These are phyloP conservation scores for Podaxis mareebaensis DNA, from an alignment of 768 basidiomycete genomes.

Conservation along the genomic window DNA sequence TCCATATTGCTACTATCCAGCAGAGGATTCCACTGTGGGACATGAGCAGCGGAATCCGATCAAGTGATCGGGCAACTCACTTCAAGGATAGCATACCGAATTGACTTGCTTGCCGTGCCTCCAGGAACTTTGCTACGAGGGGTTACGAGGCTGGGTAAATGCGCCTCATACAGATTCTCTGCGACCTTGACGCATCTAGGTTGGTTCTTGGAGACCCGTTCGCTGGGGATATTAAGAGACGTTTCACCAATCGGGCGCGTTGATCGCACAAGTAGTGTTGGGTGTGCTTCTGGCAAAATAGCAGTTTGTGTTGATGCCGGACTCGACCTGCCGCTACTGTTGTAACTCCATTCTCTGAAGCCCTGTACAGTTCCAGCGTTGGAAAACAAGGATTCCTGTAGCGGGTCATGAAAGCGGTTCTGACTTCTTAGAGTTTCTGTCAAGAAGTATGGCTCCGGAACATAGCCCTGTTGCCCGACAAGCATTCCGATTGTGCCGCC, in stretches of 20 bases:
- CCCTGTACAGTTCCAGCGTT: conserved; percentile 77
- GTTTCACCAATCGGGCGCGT: conserved; percentile 62
- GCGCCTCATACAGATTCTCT: conserved; percentile 69
- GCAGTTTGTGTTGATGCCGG: conserved; percentile 33
- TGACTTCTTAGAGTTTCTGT: conserved; percentile 83
- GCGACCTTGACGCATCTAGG: conserved; percentile 51
- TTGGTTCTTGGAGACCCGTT: conserved; percentile 24
- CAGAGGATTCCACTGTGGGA: conserved; percentile 75
- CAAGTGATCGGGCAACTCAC: conserved; percentile 36
- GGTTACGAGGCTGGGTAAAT: conserved; percentile 76
- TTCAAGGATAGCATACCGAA: conserved; percentile 85
- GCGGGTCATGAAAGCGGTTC: conserved; percentile 89
- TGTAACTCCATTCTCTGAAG: conserved; percentile 72
- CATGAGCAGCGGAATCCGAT: conserved; percentile 17
- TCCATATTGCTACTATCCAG: conserved; percentile 90
- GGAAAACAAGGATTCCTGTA: conserved; percentile 84
- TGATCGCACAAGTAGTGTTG: conserved; percentile 63
- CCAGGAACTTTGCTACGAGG: conserved; percentile 68
- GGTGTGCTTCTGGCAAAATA: conserved; percentile 30
- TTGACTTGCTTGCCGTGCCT: conserved; percentile 63
- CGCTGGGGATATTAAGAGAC: conserved; percentile 33
- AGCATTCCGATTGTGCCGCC: conserved; percentile 91
- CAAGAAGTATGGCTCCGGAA: conserved; percentile 85
- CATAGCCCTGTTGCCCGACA: conserved; percentile 72
- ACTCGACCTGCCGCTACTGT: conserved; percentile 56